A percentile compares a stretch with the other conserved stretches of the same genome.
Conservation (phyloP, 2,329 filamentous ascomycete genomes). For the Ophiocordyceps polyrhachis-furcata region DNA sequence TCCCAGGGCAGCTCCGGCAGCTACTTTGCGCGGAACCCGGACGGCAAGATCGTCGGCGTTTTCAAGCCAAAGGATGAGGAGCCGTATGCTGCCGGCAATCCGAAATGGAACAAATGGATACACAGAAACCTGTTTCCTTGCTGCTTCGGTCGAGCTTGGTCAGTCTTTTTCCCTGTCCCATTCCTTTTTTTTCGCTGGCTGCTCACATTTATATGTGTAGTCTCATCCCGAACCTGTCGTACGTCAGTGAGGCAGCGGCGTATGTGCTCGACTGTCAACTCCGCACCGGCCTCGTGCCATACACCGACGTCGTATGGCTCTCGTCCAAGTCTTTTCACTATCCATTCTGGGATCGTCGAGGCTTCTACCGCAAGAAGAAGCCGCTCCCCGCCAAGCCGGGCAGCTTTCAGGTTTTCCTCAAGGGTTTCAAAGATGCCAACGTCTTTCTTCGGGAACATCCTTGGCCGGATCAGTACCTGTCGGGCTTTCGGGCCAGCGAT, state of each 20-base stretch:
- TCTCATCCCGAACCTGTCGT: slow-evolving; percentile 91
- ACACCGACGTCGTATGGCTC: slow-evolving; percentile 84
- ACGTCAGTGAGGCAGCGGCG: slow-evolving; percentile 92
- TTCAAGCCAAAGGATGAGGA: slow-evolving; percentile 99
- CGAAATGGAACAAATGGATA: slow-evolving; percentile 99
- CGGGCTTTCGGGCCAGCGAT: slow-evolving; percentile 49
- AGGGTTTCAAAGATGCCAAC: slow-evolving; percentile 93
- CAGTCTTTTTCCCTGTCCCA: slow-evolving; percentile 9
- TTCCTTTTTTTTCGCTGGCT: background rate
- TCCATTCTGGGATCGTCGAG: slow-evolving; percentile 88
- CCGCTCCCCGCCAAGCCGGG: slow-evolving; percentile 75
- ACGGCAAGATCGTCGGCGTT: slow-evolving; percentile 89
- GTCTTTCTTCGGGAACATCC: slow-evolving; percentile 87
- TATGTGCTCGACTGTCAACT: slow-evolving; percentile 87
- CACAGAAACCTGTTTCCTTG: slow-evolving; percentile 94
- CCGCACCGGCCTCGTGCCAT: slow-evolving; percentile 81
- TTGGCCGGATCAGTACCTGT: slow-evolving; percentile 79
- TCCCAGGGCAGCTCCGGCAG: slow-evolving; percentile 93
- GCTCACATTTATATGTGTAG: slow-evolving; percentile 14
- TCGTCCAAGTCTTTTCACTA: slow-evolving; percentile 98
- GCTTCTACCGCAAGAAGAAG: slow-evolving; percentile 74
- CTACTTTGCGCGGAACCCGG: slow-evolving; percentile 84
- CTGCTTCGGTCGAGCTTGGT: slow-evolving; percentile 86
- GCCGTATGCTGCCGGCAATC: slow-evolving; percentile 89
- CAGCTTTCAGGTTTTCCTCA: slow-evolving; percentile 94